Base-by-base conservation (phyloP, 331 rosid species). In the Pyrus hybrid region DNA sequence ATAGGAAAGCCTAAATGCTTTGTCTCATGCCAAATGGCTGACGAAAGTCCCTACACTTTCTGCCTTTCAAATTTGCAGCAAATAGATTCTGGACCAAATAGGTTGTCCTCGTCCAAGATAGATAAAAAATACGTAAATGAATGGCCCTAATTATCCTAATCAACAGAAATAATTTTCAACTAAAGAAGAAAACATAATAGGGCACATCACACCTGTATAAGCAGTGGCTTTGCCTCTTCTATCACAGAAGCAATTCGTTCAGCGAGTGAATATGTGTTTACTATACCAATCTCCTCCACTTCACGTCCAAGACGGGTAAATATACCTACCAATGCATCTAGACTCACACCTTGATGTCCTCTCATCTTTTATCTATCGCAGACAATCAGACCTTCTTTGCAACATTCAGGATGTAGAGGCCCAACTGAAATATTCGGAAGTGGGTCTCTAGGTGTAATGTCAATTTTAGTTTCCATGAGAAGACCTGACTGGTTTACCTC, bases 401-500 rank as follows among this genome's bases (percentile, higher is more conserved):
- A 63, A 82, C 98, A 93, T 71, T 89, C 90, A 11, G 86, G 80
- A 68, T 91, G 89, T 72, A 93, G 98, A 77, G 98, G 98, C 49
- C 98, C 93, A 25, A 76, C 86, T 4, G 85, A 84, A 78, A 94
- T 85, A 23, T 80, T 65, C 21, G 96, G 96, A 49, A 93, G 85
- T 30, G 98, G 98, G 77, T 93, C 86, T 41, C 85, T 87, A 28
- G 97, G 98, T 58, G 96, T 91, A 76, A 93, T 83, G 86, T 93
- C 98, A 73, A 93, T 89, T 81, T 87, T 76, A 30, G 97, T 93
- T 66, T 93, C 98, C 98, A 89, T 93, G 60, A 93, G 97, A 79
- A 93, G 97, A 76, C 98, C 98, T 5, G 97, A 93, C 81, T 93
- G 98, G 82, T 93, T 93, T 67, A 91, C 98, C 84, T 93, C 98